phyloP scores from a whole-genome alignment of 2,329 filamentous ascomycete genomes.

The Clonostachys byssicola region DNA sequence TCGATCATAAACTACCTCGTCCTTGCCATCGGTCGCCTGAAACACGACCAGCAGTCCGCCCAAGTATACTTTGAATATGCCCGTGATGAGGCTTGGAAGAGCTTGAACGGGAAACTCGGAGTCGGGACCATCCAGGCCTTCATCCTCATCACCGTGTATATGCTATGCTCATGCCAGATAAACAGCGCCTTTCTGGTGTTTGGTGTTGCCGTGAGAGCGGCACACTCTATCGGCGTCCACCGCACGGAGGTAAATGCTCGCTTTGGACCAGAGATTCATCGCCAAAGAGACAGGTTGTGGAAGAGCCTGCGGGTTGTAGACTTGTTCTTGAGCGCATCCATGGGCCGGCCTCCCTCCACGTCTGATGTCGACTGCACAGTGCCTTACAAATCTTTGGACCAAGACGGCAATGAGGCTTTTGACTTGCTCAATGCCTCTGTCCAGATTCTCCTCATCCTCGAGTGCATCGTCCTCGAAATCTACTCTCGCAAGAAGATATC shows the following conservation, averaged over 20 bases:
- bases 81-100: slow-evolving; percentile 35
- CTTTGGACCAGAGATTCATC: slow-evolving; percentile 37
- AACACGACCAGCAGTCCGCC: slow-evolving; percentile 31
- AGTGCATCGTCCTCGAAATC: slow-evolving; percentile 44
- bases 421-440: slow-evolving; percentile 47
- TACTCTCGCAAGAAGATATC: slow-evolving; percentile 51
- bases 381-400: slow-evolving; percentile 30
- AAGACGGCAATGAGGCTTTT: slow-evolving; percentile 25
- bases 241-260: slow-evolving; percentile 48
- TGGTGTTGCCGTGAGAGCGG: slow-evolving; percentile 45
- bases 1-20: slow-evolving; percentile 43
- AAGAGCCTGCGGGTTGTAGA: slow-evolving; percentile 48
- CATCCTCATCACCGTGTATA: slow-evolving; percentile 45
- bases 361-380: slow-evolving; percentile 52
- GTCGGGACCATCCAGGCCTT: slow-evolving; percentile 46
- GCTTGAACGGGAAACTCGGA: slow-evolving; percentile 39
- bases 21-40: slow-evolving; percentile 43
- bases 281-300: slow-evolving; percentile 45
- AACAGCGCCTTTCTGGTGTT: slow-evolving; percentile 52
- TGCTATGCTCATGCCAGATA: slow-evolving; percentile 50
- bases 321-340: slow-evolving; percentile 46
- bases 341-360: slow-evolving; percentile 49
- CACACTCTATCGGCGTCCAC: slow-evolving; percentile 48
- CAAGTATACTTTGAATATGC: slow-evolving; percentile 45
- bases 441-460: slow-evolving; percentile 46